Base-by-base conservation (phyloP, 345 rosid genomes). In the Camelina hispida region DNA sequence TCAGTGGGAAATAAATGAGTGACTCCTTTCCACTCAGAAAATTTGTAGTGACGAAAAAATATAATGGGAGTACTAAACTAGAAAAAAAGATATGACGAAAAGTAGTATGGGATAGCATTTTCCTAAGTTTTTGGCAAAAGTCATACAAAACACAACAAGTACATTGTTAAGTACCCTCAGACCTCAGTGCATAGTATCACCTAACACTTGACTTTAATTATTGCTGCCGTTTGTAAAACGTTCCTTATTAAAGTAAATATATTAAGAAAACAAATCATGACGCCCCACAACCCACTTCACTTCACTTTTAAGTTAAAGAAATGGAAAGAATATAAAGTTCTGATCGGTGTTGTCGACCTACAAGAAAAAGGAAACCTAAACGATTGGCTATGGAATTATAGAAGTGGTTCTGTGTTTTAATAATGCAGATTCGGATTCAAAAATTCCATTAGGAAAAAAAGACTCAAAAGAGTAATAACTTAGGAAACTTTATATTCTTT, bases 121-220 rank as follows among this genome's bases (percentile, higher is more conserved):
- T 67, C 46, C 35, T 0, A 58, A 25, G 62, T 75, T 67, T 67
- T 75, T 59, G 53, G 78, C 4, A 50, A 48, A 58, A 54, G 28
- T 20, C 28, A 28, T 52, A 14, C 32, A 40, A 61, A 25, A n/a
- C 23, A 34, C 9, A 34, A 34, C 37, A 67, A 50, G 78, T 67
- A 74, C 78, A 38, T 50, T 40, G 54, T 30, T 22, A 22, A 22
- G 71, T 73, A 73, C 71, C n/a, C n/a, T n/a, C 22, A 20, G 22
- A 25, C 28, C 0, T 34, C 9, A 7, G n/a, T 73, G 55, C 46
- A 37, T 28, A 34, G 42, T 56, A 46, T 37, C 66, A 35, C 59
- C n/a, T n/a, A n/a, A 40, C 59, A 42, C 46, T 28, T 28, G 0
- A 34, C 37, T 74, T 60, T 68, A 30, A 18, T 42, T 12, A 51